These are phyloP conservation scores for Leersia perrieri DNA, from an alignment of 176 grass and related monocot genomes.

Conservation along the genomic window DNA sequence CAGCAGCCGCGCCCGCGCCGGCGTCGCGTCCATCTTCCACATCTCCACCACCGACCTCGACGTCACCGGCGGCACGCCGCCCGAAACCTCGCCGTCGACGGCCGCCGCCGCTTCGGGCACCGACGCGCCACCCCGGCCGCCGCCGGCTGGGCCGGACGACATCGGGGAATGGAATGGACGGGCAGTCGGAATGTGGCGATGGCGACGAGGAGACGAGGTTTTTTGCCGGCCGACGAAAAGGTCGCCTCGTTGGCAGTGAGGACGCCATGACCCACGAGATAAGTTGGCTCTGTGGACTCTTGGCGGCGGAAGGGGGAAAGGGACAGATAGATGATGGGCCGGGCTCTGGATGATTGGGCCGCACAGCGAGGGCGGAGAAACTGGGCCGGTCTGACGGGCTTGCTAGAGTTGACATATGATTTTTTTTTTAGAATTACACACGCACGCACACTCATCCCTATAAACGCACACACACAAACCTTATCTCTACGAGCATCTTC, in stretches of 20 bases:
- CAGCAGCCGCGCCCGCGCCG: conserved; percentile 35
- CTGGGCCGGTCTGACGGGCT: too few relatives aligned
- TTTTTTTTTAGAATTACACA: too few relatives aligned
- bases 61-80: neutral
- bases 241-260: neutral
- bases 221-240: neutral
- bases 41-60: conserved; percentile 38
- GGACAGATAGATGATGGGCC: neutral
- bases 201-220: neutral
- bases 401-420: too few relatives aligned
- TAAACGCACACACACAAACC: too few relatives aligned
- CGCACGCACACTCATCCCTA: too few relatives aligned
- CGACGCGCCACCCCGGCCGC: neutral
- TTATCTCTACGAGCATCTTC: too few relatives aligned
- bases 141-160: neutral
- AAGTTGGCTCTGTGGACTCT: neutral
- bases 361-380: too few relatives aligned
- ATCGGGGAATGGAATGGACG: neutral
- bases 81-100: neutral
- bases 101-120: neutral
- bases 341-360: too few relatives aligned
- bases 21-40: conserved; percentile 49
- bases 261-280: neutral
- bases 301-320: too few relatives aligned
- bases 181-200: too few relatives aligned